Evolutionary conservation across 176 grass and related monocot genomes (phyloP).

Genomic region (Tillandsia fasciculata): DNA sequence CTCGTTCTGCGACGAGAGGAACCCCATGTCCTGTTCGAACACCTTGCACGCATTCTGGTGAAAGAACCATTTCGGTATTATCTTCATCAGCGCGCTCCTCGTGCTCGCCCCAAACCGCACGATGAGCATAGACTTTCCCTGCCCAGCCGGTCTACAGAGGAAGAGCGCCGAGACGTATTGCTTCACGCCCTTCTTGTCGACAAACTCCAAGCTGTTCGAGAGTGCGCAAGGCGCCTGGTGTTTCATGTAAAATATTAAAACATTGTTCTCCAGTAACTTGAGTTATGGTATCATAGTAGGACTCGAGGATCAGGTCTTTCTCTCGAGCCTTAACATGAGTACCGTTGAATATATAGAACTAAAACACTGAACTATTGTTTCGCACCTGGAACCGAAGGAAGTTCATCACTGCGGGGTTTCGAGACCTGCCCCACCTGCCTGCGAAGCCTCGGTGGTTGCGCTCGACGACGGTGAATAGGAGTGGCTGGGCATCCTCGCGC

Average conservation of each 20-base stretch:
- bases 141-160: conserved; percentile 63
- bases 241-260: no score
- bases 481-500: conserved; percentile 79
- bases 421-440: conserved; percentile 41
- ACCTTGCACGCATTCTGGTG: conserved; percentile 83
- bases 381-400: conserved; percentile 46
- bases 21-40: conserved; percentile 99
- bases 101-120: conserved; percentile 55
- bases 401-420: conserved; percentile 32
- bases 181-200: conserved; percentile 41
- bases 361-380: no score
- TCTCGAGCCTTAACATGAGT: no score
- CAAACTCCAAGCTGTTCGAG: conserved; percentile 52
- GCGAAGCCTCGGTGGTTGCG: conserved; percentile 55
- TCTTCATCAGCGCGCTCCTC: conserved; percentile 13
- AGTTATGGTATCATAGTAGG: no score
- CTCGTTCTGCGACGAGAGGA: conserved; percentile 94
- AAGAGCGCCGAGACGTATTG: conserved; percentile 72
- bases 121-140: conserved; percentile 78
- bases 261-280: no score
- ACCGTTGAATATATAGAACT: no score
- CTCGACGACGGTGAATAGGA: conserved; percentile 68
- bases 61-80: conserved; percentile 55
- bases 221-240: conserved; percentile 58
- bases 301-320: no score